Conservation (phyloP, 805 yeast genomes). For the Saccharomycopsis vini region DNA sequence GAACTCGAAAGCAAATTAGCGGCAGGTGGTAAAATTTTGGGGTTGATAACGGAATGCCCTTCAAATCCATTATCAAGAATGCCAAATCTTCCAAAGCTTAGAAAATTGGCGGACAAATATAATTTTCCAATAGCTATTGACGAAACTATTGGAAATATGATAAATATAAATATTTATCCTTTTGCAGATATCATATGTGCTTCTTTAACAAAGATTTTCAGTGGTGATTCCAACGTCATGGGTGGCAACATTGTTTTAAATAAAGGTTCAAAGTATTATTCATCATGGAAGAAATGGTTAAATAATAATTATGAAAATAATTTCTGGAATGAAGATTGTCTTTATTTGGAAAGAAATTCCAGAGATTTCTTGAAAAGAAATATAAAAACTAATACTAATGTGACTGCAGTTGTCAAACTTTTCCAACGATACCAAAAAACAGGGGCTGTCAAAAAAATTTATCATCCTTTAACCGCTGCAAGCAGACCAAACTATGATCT, state of each 20-base stretch:
- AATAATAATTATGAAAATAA: conserved; percentile 56
- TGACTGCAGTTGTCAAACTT: conserved; percentile 43
- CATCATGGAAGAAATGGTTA: conserved; percentile 40
- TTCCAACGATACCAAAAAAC: conserved; percentile 34
- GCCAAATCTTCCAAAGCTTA: conserved; percentile 62
- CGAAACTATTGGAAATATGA: conserved; percentile 89
- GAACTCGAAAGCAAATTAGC: conserved; percentile 56
- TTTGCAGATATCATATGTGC: conserved; percentile 82
- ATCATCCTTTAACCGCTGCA: conserved; percentile 53
- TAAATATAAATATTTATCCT: conserved; percentile 72
- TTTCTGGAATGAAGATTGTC: conserved; percentile 91
- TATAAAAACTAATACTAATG: conserved; percentile 42
- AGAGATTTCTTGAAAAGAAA: conserved; percentile 73
- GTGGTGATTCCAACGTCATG: conserved; percentile 94
- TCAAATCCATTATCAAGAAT: conserved; percentile 87
- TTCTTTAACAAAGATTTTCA: conserved; percentile 84
- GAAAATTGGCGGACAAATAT: conserved; percentile 56
- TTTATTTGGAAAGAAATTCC: conserved; percentile 84
- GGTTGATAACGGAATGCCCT: conserved; percentile 88
- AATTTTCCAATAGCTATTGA: conserved; percentile 79
- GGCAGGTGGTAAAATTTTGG: conserved; percentile 55
- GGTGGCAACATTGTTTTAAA: conserved; percentile 84
- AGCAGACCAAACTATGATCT: conserved; percentile 62
- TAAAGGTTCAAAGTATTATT: conserved; percentile 46
- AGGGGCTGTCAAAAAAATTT: conserved; percentile 52